Evolutionary conservation across 805 yeast genomes (phyloP).

Genomic region (Candida tibetensis): DNA sequence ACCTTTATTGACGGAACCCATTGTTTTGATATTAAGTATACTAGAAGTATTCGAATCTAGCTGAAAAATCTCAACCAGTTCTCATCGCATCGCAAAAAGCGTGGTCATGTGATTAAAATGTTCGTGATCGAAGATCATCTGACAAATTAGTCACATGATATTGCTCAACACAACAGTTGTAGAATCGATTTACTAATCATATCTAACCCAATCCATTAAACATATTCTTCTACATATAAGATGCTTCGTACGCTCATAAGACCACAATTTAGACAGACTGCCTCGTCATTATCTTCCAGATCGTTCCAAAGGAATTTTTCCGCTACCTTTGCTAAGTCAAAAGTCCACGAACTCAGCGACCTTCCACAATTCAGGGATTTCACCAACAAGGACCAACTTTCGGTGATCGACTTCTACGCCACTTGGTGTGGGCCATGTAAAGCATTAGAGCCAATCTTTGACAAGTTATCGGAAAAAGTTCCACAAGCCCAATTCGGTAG

Average conservation of each 20-base stretch:
- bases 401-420: slow-evolving; percentile 66
- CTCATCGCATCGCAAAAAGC: slow-evolving; percentile 1
- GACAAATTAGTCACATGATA: too few relatives aligned
- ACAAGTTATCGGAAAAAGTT: slow-evolving; percentile 36
- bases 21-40: too few relatives aligned
- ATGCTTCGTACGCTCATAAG: background rate
- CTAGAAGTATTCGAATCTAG: background rate
- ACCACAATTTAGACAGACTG: too few relatives aligned
- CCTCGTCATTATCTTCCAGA: background rate
- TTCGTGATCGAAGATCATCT: too few relatives aligned
- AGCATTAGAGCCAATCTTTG: slow-evolving; percentile 61
- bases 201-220: too few relatives aligned
- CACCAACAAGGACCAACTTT: slow-evolving; percentile 30
- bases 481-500: slow-evolving; percentile 60
- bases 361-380: slow-evolving; percentile 25
- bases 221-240: too few relatives aligned
- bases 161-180: too few relatives aligned
- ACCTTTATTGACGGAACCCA: slow-evolving; percentile 28
- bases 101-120: background rate
- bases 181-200: too few relatives aligned
- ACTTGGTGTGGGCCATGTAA: slow-evolving; percentile 81
- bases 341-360: slow-evolving; percentile 28
- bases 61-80: slow-evolving; percentile 1
- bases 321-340: slow-evolving; percentile 9
- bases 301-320: too few relatives aligned